A percentile compares a stretch with the other conserved stretches of the same genome.
phyloP scores from a whole-genome alignment of 768 basidiomycete genomes.

The Rhodotorula kratochvilovae region DNA sequence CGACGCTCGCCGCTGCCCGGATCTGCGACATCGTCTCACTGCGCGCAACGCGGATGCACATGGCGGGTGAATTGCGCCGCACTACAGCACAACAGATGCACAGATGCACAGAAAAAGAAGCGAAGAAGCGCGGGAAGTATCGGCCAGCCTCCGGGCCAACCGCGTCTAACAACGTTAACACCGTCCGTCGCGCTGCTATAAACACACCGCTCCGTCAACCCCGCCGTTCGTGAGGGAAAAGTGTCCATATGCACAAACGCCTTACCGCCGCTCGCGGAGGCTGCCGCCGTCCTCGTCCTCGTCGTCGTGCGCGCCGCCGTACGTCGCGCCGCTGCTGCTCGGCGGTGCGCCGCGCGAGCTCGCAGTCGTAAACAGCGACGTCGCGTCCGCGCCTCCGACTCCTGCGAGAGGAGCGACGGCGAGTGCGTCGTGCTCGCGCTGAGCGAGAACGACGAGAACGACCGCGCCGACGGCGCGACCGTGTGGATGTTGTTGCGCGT shows the following conservation, averaged over 20 bases:
- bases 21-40: no score
- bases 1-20: no score
- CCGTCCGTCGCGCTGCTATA: not conserved
- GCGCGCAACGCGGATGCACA: no score
- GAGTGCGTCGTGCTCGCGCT: not conserved
- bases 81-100: not conserved
- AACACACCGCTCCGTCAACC: not conserved
- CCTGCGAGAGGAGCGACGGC: not conserved
- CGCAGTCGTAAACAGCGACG: conserved; percentile 1
- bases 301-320: conserved; percentile 15
- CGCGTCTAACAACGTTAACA: not conserved
- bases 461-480: not conserved
- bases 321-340: conserved; percentile 31
- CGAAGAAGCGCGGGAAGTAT: not conserved
- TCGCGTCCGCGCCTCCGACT: not conserved
- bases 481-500: conserved; percentile 28
- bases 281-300: not conserved
- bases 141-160: no score
- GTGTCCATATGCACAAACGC: not conserved
- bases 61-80: no score
- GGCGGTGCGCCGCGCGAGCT: conserved; percentile 12
- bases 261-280: not conserved
- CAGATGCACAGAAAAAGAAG: not conserved
- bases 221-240: not conserved
- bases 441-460: conserved; percentile 9